Percentiles rank a stretch among this genome's conserved stretches.
Evolutionary conservation across 2,329 filamentous ascomycete genomes (phyloP).

Genomic region (Curvularia spicifera): DNA sequence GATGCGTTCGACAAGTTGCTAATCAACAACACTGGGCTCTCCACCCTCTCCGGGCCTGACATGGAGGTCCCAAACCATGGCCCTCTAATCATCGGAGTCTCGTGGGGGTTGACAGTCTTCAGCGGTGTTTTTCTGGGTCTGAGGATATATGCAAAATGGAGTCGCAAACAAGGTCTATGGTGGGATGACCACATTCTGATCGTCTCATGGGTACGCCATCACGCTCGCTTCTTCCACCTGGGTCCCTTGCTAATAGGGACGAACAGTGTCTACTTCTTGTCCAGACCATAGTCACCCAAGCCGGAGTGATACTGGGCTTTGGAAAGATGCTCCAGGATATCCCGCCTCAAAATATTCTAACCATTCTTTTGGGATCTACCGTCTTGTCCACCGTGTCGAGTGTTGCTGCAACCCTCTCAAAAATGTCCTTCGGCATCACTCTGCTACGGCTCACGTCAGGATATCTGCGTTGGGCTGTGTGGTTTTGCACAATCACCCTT

Average conservation of each 20-base stretch:
- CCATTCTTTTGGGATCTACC: conserved; percentile 24
- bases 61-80: conserved; percentile 33
- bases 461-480: conserved; percentile 23
- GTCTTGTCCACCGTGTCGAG: conserved; percentile 33
- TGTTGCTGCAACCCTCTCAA: conserved; percentile 34
- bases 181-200: conserved; percentile 41
- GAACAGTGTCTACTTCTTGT: conserved; percentile 32
- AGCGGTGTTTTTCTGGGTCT: conserved; percentile 31
- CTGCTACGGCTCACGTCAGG: conserved; percentile 33
- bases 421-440: conserved; percentile 40
- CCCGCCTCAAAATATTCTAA: conserved; percentile 18
- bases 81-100: conserved; percentile 32
- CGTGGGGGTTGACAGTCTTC: conserved; percentile 34
- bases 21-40: conserved; percentile 7
- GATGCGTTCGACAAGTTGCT: not conserved
- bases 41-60: conserved; percentile 1
- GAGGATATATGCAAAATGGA: conserved; percentile 38
- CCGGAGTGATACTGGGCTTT: conserved; percentile 30
- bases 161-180: conserved; percentile 35
- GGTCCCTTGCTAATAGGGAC: conserved; percentile 2
- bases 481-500: conserved; percentile 35
- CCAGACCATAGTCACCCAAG: conserved; percentile 30
- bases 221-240: not conserved
- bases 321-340: conserved; percentile 34
- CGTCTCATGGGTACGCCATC: conserved; percentile 30